Conservation (phyloP, 805 yeast genomes). For the Wickerhamomyces hampshirensis region DNA sequence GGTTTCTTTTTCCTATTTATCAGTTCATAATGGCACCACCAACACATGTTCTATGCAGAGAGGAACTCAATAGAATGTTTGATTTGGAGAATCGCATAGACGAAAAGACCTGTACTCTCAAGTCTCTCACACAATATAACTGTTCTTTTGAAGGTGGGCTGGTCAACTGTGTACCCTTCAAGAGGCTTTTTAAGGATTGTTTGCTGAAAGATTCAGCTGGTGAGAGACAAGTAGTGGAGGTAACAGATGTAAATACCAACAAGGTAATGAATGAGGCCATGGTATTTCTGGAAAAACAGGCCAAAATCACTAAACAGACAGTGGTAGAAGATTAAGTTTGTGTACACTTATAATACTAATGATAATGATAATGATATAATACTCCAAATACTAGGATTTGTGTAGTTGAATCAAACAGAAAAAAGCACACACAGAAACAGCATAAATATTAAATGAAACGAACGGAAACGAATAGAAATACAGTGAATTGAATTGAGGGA, state of each 20-base stretch:
- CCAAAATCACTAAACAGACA: too few species aligned
- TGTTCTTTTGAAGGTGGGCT: constrained; percentile 41
- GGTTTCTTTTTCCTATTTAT: too few species aligned
- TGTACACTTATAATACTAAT: too few species aligned
- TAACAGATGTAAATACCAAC: constrained; percentile 33
- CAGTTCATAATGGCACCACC: constrained; percentile 50
- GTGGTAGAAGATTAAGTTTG: too few species aligned
- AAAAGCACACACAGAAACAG: too few species aligned
- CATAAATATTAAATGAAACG: too few species aligned
- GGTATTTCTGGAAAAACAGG: constrained; percentile 8
- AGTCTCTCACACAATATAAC: constrained; percentile 40
- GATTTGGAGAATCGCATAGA: constrained; percentile 15
- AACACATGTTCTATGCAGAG: constrained; percentile 38
- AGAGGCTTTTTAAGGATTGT: constrained; percentile 42
- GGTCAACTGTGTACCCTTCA: constrained; percentile 44
- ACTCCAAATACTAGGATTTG: too few species aligned
- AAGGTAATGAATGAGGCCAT: constrained; percentile 14
- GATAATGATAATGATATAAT: too few species aligned
- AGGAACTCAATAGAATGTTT: constrained; percentile 28
- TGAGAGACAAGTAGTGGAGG: constrained; percentile 29
- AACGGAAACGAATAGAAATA: too few species aligned
- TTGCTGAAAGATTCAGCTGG: constrained; percentile 19
- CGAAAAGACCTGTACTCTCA: constrained; percentile 27
- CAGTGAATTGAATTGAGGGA: too few species aligned
- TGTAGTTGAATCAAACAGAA: too few species aligned